Percentiles rank a stretch among this genome's conserved stretches.
phyloP scores from a whole-genome alignment of 768 basidiomycete genomes.

The Kwoniella shandongensis region DNA sequence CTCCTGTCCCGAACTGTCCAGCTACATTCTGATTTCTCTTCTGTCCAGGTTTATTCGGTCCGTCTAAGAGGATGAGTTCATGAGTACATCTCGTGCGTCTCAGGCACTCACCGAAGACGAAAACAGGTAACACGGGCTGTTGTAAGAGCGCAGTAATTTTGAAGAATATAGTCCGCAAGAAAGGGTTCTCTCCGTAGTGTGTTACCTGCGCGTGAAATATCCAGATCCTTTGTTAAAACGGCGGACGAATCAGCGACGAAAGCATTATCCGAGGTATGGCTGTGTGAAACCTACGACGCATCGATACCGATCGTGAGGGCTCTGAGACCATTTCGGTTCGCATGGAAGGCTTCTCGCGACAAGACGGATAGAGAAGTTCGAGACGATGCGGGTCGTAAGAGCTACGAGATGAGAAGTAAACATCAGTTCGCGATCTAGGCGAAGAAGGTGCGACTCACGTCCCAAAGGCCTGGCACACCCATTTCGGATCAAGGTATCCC shows the following conservation, averaged over 20 bases:
- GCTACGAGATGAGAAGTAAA: conserved; percentile 45
- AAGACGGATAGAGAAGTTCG: conserved; percentile 74
- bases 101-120: conserved; percentile 66
- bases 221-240: conserved; percentile 50
- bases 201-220: conserved; percentile 59
- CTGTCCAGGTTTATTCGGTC: conserved; percentile 73
- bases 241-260: background rate
- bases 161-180: conserved; percentile 79
- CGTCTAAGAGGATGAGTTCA: conserved; percentile 56
- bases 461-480: conserved; percentile 56
- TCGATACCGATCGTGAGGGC: conserved; percentile 85
- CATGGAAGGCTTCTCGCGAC: conserved; percentile 73
- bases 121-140: conserved; percentile 78
- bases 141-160: conserved; percentile 71
- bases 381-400: conserved; percentile 70
- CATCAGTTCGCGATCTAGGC: background rate
- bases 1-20: conserved; percentile 46
- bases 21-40: conserved; percentile 62
- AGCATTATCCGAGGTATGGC: background rate
- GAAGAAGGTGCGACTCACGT: conserved; percentile 44
- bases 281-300: conserved; percentile 57
- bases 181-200: conserved; percentile 73
- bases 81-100: background rate
- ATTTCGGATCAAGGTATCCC: conserved; percentile 24
- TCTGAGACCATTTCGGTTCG: conserved; percentile 64